A percentile compares a stretch with the other conserved stretches of the same genome.
These are phyloP conservation scores for Corallochytrium limacisporum DNA, from an alignment of 78 protist genomes.

Conservation along the genomic window DNA sequence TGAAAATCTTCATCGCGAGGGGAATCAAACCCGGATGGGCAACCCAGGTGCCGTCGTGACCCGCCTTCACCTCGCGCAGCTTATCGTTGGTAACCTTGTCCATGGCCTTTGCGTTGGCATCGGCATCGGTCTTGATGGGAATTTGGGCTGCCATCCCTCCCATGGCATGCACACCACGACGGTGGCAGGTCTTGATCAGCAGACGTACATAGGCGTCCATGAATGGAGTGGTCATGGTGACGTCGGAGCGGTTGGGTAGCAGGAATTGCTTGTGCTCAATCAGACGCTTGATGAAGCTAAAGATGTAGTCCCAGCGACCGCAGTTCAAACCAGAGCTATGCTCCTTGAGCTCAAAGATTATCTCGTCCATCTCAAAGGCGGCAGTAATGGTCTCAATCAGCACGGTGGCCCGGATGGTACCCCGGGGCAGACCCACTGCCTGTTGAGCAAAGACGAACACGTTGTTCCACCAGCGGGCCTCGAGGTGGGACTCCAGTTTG, in stretches of 20 bases:
- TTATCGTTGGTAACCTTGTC: constrained; percentile 50
- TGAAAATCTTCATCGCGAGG: constrained; percentile 49
- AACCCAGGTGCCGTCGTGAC: constrained; percentile 68
- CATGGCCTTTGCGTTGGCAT: constrained; percentile 36
- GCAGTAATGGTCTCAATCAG: constrained; percentile 58
- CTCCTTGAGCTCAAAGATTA: constrained; percentile 48
- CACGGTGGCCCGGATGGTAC: constrained; percentile 57
- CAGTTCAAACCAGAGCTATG: constrained; percentile 60
- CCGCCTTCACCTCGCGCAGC: constrained; percentile 48
- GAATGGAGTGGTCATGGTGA: constrained; percentile 50
- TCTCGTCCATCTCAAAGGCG: constrained; percentile 66
- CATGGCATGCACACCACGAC: constrained; percentile 57
- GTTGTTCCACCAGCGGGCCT: constrained; percentile 51
- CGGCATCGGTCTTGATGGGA: constrained; percentile 41
- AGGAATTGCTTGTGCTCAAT: constrained; percentile 30
- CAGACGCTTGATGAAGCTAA: constrained; percentile 43
- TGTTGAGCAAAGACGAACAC: constrained; percentile 29
- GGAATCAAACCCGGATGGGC: constrained; percentile 53
- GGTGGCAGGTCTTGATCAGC: constrained; percentile 54
- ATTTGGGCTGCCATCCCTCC: constrained; percentile 70
- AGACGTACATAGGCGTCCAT: constrained; percentile 46
- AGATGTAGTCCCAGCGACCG: constrained; percentile 66
- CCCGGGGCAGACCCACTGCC: constrained; percentile 21
- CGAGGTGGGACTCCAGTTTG: constrained; percentile 55
- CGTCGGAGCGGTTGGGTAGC: constrained; percentile 48